Base-by-base conservation (phyloP, 2,329 filamentous ascomycete species). In the Aspergillus caelatus region DNA sequence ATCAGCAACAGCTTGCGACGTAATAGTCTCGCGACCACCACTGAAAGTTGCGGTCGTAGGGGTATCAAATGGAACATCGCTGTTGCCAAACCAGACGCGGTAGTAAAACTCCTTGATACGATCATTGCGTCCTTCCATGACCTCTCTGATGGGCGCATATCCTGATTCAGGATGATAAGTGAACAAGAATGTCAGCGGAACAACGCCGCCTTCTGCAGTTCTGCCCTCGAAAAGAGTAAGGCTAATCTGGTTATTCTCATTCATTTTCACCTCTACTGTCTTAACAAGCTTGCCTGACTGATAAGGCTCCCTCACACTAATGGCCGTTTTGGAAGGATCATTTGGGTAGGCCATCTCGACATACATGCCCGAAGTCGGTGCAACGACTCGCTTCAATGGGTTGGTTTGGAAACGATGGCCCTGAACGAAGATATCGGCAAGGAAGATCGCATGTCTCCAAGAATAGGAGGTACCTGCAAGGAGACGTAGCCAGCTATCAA, bases 91-190 rank as follows among this genome's bases (percentile, higher is more conserved):
- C 95, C 95, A 99, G 69, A 96, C 90, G 71, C 90, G 89, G 89
- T 96, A 99, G 85, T 99, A 99, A 79, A 99, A 99, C 79, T 97
- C 92, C 85, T 99, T 99, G 84, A 99, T 98, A 68, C 93, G 91
- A 76, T 99, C 94, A 77, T 99, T 99, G 75, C 95, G 93, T 61
- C 88, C 91, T 41, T 93, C 88, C 95, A 99, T 99, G 67, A 98
- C 91, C 79, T 99, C 95, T 65, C 91, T 91, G 70, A 99, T 97
- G 21, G 95, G 95, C n/a, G 96, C 94, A 76, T 97, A 99, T 34
- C 95, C 95, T 62, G 93, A 91, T 79, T 98, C 94, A 2, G 95
- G 95, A 76, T 94, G 92, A 81, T 99, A 99, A 6, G 87, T 92
- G 83, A 98, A 98, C 75, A 89, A 88, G 69, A 99, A 88, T 26